Base-by-base conservation (phyloP, 331 rosid species). In the Quercus tomentella region DNA sequence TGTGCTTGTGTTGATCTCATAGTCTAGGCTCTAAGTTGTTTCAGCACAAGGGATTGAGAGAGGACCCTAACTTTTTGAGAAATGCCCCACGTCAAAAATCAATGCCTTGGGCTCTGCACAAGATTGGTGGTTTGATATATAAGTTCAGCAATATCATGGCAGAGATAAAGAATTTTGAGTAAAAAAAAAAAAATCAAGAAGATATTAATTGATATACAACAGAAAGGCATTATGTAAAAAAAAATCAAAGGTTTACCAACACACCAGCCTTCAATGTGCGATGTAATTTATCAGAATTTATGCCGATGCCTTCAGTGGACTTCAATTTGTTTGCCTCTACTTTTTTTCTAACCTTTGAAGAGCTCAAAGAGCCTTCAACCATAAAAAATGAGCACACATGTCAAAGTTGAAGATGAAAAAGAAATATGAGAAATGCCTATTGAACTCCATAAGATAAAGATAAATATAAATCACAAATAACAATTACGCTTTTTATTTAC, bases 291-390 rank as follows among this genome's bases (percentile, higher is more conserved):
- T 58, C 56, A 25, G 86, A 66, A 86, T 74, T 81, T 33, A 35
- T 75, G 79, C 26, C 80, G 16, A 52, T 28, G 67, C 63, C 75
- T 79, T 71, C 78, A 17, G 37, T 67, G 80, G 66, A 77, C 76
- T 56, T 88, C 41, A 71, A 70, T 79, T 81, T 82, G 85, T 83
- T 81, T 63, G 80, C 73, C 87, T 85, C 92, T 66, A 79, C 49
- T 70, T 78, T 85, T 56, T 54, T 87, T 73, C 76, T 82, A 63
- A 76, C 67, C 90, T 86, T 95, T 43, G 89, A 82, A 21, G 97
- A 86, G 43, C 97, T 94, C 82, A 92, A 84, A 80, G 92, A 92
- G 79, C 98, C 97, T 89, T 94, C 97, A 54, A 91, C 96, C 91
- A 81, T 18, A 80, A 18, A 26, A 58, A 70, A 43, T 16, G 77